These are phyloP conservation scores for Globisporangium nunn DNA, from an alignment of 352 stramenopile genomes.

Conservation along the genomic window DNA sequence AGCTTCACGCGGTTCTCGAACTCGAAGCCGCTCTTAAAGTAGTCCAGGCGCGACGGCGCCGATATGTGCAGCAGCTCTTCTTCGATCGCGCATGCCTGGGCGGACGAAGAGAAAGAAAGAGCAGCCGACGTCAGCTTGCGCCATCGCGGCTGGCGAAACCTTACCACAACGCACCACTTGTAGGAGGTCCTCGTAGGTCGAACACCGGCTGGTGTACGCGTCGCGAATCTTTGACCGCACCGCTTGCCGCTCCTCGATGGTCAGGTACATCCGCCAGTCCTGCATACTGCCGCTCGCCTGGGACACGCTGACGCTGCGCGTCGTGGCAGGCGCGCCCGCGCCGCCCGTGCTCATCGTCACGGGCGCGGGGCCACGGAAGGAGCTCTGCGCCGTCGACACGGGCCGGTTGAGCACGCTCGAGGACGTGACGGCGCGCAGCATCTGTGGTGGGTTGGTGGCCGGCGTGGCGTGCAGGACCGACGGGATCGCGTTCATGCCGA, in stretches of 20 bases:
- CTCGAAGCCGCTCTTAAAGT: conserved; percentile 89
- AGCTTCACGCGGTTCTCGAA: conserved; percentile 88
- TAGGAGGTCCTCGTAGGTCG: conserved; percentile 83
- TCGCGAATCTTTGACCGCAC: conserved; percentile 85
- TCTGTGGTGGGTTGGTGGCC: conserved; percentile 72
- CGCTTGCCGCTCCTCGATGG: conserved; percentile 85
- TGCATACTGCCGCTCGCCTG: conserved; percentile 61
- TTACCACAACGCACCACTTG: conserved; percentile 52
- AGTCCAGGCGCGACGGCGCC: conserved; percentile 80
- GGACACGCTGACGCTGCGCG: conserved; percentile 53
- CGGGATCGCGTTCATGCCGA: conserved; percentile 72
- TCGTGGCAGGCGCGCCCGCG: conserved; percentile 20
- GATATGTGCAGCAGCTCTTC: conserved; percentile 87
- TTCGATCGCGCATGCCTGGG: conserved; percentile 80
- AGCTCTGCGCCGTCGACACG: conserved; percentile 10
- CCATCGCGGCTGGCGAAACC: too few relatives aligned
- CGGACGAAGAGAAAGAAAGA: not conserved
- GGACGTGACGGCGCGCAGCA: conserved; percentile 76
- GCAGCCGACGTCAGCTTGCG: too few relatives aligned
- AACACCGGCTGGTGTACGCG: conserved; percentile 79
- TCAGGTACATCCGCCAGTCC: conserved; percentile 87
- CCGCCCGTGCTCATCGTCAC: conserved; percentile 10
- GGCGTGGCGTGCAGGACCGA: conserved; percentile 65
- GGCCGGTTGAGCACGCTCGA: conserved; percentile 78
- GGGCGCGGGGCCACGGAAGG: conserved; percentile 19